phyloP scores from a whole-genome alignment of 257 asterid genomes.

The Thymus quinquecostatus region DNA sequence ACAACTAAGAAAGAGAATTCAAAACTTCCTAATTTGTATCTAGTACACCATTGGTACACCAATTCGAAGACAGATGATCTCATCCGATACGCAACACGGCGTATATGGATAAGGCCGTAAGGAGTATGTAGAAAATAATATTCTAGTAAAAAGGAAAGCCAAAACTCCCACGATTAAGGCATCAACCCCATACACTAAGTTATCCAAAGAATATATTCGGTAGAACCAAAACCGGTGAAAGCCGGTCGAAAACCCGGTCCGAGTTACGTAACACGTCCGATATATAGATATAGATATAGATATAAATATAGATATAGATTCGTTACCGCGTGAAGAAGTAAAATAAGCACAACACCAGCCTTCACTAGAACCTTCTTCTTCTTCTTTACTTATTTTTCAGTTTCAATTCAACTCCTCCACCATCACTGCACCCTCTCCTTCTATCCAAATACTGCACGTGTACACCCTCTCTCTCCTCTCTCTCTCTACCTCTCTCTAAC shows the following conservation, averaged over 20 bases:
- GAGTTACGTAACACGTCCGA: no score
- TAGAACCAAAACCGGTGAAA: background rate
- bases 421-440: background rate
- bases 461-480: background rate
- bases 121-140: background rate
- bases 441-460: no score
- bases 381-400: background rate
- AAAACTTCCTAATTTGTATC: no score
- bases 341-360: slow-evolving; percentile 3
- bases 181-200: background rate
- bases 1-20: no score
- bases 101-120: no score
- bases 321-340: no score
- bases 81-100: no score
- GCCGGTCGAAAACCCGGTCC: no score
- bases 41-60: no score
- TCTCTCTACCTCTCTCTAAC: background rate
- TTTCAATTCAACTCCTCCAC: background rate
- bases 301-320: no score
- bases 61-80: no score
- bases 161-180: slow-evolving; percentile 1
- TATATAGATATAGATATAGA: no score
- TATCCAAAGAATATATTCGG: background rate
- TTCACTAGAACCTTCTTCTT: slow-evolving; percentile 36
- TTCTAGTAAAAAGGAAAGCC: background rate